Base-by-base conservation (phyloP, 257 asterid species). In the Gentiana dahurica region DNA sequence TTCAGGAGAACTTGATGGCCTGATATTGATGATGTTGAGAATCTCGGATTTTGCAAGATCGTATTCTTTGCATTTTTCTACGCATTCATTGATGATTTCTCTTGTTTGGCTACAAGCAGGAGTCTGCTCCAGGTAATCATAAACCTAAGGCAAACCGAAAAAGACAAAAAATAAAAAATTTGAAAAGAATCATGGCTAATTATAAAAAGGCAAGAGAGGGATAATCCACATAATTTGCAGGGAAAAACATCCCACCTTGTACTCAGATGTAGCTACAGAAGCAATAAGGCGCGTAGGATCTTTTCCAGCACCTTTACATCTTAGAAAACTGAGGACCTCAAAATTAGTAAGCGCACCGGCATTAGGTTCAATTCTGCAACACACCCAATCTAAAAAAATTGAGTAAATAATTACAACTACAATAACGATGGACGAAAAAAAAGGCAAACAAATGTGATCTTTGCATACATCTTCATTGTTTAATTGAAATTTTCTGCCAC, bases 261-360 rank as follows among this genome's bases (percentile, higher is more conserved):
- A 85, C 73, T 91, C 96, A 41, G 86, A 81, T 37, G 77, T 79
- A 0, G 81, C 65, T 2, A 90, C 70, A 1, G 90, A 62, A 50
- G 83, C 81, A 57, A 82, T 72, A 61, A 73, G 74, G 13, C 92
- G 83, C 2, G 94, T 74, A 53, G 81, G 81, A 68, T 87, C 95
- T 60, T 65, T 84, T 43, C 87, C 92, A 58, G 95, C 94, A 3
- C 91, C 98, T 79, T 93, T 72, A 3, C 92, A 80, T 73, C 84
- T 70, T 66, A 90, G 72, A 48, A 77, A 81, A 58, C 81, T 83
- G 47, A 87, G 98, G 59, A 87, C 85, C 72, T 87, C 95, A 55
- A 76, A 84, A 64, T 89, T 84, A 50, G 94, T 75, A 35, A 86
- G 88, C 15, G 78, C 81, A 47, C 95, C 91, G 3, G 72, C 87